A percentile compares a stretch with the other conserved stretches of the same genome.
phyloP scores from a whole-genome alignment of 2,329 filamentous ascomycete genomes.

The Aspergillus melleus region DNA sequence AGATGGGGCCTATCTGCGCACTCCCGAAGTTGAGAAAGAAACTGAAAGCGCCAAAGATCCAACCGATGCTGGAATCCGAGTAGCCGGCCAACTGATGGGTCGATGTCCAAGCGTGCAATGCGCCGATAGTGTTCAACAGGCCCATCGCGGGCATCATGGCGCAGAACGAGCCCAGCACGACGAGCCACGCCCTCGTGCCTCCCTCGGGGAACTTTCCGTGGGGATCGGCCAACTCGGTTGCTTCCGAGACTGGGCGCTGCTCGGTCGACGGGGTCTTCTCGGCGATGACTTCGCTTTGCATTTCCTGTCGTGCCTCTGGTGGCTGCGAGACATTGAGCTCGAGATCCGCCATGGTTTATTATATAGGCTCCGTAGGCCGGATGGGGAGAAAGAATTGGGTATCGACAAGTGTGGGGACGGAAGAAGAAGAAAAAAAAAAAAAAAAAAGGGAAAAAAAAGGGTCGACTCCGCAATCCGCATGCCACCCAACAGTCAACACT shows the following conservation, averaged over 20 bases:
- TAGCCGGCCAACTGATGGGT: neutral
- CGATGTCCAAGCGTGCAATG: neutral
- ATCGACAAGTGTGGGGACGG: neutral
- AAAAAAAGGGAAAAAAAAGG: no score
- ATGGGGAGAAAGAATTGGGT: neutral
- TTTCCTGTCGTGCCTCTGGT: neutral
- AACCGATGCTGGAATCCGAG: neutral
- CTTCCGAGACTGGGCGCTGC: neutral
- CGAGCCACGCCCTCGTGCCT: slow-evolving; percentile 36
- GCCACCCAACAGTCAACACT: neutral
- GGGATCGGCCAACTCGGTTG: neutral
- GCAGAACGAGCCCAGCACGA: slow-evolving; percentile 39
- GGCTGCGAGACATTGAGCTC: neutral
- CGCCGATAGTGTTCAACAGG: neutral
- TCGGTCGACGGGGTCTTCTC: neutral
- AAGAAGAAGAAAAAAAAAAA: neutral
- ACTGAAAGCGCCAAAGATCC: neutral
- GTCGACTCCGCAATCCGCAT: no score
- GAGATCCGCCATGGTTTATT: neutral
- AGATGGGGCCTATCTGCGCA: neutral
- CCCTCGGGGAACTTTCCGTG: neutral
- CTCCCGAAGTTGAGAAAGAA: slow-evolving; percentile 4
- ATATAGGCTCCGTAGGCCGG: neutral
- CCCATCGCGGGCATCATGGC: slow-evolving; percentile 22
- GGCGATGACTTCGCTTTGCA: neutral